Base-by-base conservation (phyloP, 108 stramenopile genomes). In the Chaetoceros tenuissimus region DNA sequence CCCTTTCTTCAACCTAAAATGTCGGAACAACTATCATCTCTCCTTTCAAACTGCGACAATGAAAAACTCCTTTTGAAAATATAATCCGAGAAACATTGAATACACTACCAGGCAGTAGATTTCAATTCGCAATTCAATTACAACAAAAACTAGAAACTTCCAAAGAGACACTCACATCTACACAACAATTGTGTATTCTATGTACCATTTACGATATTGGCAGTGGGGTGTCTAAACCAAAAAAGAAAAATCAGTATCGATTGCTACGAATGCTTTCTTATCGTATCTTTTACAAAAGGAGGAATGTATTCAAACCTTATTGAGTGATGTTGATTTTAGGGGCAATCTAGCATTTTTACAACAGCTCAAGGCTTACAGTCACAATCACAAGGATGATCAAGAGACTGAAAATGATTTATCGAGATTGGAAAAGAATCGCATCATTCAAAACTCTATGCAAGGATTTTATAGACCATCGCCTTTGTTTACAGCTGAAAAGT, bases 401-500 rank as follows among this genome's bases (percentile, higher is more conserved):
- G 34, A 40, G 13, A 40, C 8, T 5, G 34, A 40, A 10, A 5
- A 40, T 40, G 5, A 10, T 5, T 40, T 13, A 13, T 40, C 34
- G 34, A 5, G 5, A 10, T 40, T 40, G 34, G 5, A 10, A 10
- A 13, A 40, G 5, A 5, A 5, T 10, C 13, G 34, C 34, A 40
- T 40, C 13, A 13, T 40, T 5, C 49, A 31, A 44, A 58, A 57
- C 27, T 52, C 59, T 3, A 26, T 75, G 25, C 49, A 60, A 23
- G 30, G 31, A 22, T 82, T 77, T 72, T 60, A 66, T 52, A 58
- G 76, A 45, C 76, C 76, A n/a, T 19, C 71, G 21, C 81, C 81
- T 21, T 76, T 76, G 13, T 40, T 40, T 40, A 40, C 13, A 40
- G 5, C 8, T 13, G 13, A 40, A 10, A 13, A 40, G 13, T 13